Evolutionary conservation across 768 basidiomycete species (phyloP).

Genomic region (Boletus coccyginus): DNA sequence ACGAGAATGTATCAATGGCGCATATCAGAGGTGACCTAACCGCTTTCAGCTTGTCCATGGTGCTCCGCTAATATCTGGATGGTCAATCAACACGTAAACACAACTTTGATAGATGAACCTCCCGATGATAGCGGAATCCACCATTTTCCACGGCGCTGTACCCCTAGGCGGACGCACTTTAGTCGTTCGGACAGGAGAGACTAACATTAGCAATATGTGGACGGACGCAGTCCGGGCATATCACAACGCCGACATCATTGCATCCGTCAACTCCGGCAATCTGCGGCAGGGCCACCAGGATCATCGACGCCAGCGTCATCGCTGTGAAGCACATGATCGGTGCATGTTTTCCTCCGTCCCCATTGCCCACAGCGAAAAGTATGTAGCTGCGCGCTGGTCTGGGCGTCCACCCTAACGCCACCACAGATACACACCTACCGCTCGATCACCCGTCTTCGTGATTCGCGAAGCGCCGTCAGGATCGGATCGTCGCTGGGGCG

Average conservation of each 20-base stretch:
- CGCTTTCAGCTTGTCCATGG: neutral
- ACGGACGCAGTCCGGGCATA: slow-evolving; percentile 20
- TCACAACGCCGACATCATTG: slow-evolving; percentile 15
- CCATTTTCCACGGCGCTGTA: neutral
- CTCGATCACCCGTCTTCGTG: slow-evolving; percentile 7
- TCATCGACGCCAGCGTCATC: slow-evolving; percentile 2
- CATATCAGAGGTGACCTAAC: slow-evolving; percentile 1
- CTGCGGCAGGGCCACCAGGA: slow-evolving; percentile 1
- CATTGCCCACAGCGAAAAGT: too few relatives aligned
- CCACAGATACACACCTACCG: neutral
- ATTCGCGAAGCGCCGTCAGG: neutral
- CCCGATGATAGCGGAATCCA: slow-evolving; percentile 7
- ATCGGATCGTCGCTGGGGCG: neutral
- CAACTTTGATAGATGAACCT: neutral
- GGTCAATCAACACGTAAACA: slow-evolving; percentile 9
- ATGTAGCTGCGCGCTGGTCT: neutral
- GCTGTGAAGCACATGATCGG: slow-evolving; percentile 15
- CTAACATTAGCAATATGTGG: slow-evolving; percentile 3
- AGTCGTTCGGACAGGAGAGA: neutral
- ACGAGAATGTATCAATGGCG: neutral
- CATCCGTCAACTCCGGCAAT: slow-evolving; percentile 4
- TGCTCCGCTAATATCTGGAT: neutral
- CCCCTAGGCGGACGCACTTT: slow-evolving; percentile 6
- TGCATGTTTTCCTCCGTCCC: neutral
- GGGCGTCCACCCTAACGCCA: neutral